A percentile compares a stretch with the other conserved stretches of the same genome.
Conservation (phyloP, 192 early-diverging fungal genomes). For the Coemansia sp. region DNA sequence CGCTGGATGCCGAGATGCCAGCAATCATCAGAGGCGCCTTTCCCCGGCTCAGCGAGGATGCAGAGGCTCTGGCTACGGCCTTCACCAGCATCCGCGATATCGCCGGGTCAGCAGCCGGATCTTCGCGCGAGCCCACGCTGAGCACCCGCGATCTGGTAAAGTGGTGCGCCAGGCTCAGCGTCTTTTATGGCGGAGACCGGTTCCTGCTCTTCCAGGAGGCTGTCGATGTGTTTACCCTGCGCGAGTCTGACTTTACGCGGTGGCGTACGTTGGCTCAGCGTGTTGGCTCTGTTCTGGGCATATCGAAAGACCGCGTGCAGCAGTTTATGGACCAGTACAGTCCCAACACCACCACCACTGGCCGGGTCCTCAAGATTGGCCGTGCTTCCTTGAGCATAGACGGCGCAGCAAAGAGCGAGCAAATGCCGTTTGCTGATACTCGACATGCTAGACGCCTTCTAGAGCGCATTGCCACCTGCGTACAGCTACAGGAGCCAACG, state of each 20-base stretch:
- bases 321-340: slow-evolving; percentile 68
- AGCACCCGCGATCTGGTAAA: slow-evolving; percentile 88
- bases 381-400: slow-evolving; percentile 15
- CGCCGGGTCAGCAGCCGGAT: slow-evolving; percentile 32
- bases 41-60: slow-evolving; percentile 46
- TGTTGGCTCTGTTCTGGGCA: slow-evolving; percentile 67
- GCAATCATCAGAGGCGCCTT: slow-evolving; percentile 35
- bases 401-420: slow-evolving; percentile 8
- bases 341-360: slow-evolving; percentile 56
- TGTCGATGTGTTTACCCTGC: slow-evolving; percentile 81
- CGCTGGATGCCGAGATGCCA: slow-evolving; percentile 49
- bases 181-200: slow-evolving; percentile 17
- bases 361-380: slow-evolving; percentile 25
- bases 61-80: slow-evolving; percentile 58
- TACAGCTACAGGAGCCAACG: slow-evolving; percentile 78
- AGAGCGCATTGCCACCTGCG: slow-evolving; percentile 81
- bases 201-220: slow-evolving; percentile 74
- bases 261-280: slow-evolving; percentile 62
- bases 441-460: slow-evolving; percentile 72
- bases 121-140: slow-evolving; percentile 54
- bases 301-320: slow-evolving; percentile 66
- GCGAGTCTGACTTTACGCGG: slow-evolving; percentile 66
- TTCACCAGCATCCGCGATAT: slow-evolving; percentile 52
- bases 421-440: slow-evolving; percentile 85
- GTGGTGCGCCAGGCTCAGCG: slow-evolving; percentile 78